Evolutionary conservation across 495 filamentous ascomycete genomes (phyloP).

Genomic region (Penicillium cinerascens): DNA sequence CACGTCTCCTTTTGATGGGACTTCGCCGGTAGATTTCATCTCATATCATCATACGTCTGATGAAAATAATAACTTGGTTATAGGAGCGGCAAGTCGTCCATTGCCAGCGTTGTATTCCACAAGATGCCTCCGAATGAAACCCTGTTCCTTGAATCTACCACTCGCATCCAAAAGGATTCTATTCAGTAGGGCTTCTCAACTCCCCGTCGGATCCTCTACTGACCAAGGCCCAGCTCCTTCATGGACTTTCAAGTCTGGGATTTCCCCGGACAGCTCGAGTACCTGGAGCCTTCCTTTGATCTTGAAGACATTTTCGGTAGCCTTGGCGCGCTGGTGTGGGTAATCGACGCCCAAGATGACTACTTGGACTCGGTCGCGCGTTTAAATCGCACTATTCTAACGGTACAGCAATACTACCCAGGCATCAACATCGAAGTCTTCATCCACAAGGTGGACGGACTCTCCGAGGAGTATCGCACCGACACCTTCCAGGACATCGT

Average conservation of each 20-base stretch:
- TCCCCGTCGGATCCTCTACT: background rate
- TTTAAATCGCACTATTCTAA: slow-evolving; percentile 82
- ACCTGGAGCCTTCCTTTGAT: slow-evolving; percentile 80
- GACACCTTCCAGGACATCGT: slow-evolving; percentile 94
- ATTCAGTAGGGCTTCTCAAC: slow-evolving; percentile 63
- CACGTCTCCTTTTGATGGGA: slow-evolving; percentile 89
- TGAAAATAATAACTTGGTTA: slow-evolving; percentile 1
- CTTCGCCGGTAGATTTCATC: slow-evolving; percentile 69
- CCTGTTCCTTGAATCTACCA: slow-evolving; percentile 89
- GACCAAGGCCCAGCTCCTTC: slow-evolving; percentile 64
- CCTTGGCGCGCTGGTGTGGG: slow-evolving; percentile 93
- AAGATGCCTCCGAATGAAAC: slow-evolving; percentile 95
- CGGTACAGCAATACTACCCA: slow-evolving; percentile 81
- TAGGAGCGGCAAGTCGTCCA: slow-evolving; percentile 96
- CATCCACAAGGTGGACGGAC: slow-evolving; percentile 95
- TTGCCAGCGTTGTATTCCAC: slow-evolving; percentile 95
- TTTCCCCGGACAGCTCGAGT: slow-evolving; percentile 89
- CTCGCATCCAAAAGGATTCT: slow-evolving; percentile 84
- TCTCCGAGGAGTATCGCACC: slow-evolving; percentile 89
- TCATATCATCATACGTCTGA: background rate
- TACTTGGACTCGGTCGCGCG: slow-evolving; percentile 84
- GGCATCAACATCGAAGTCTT: slow-evolving; percentile 95
- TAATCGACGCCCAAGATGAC: slow-evolving; percentile 96
- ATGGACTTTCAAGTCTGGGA: slow-evolving; percentile 99
- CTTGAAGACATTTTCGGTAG: slow-evolving; percentile 89